These are phyloP conservation scores for Linanthus parryae DNA, from an alignment of 148 eudicot species.

Conservation along the genomic window DNA sequence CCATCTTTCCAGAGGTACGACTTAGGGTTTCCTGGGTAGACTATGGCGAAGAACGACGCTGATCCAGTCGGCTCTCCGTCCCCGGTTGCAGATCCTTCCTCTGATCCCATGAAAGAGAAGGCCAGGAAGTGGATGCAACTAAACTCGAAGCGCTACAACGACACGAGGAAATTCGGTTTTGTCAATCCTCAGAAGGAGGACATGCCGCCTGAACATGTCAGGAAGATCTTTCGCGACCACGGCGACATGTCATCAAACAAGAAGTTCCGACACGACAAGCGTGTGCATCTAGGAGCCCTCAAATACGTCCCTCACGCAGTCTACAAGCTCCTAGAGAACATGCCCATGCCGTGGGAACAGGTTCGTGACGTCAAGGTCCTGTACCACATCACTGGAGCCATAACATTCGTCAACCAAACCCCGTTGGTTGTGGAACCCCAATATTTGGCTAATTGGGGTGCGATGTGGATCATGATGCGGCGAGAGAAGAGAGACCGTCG, in stretches of 20 bases:
- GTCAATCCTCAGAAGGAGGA: conserved; percentile 93
- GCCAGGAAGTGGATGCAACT: conserved; percentile 97
- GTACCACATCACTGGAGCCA: conserved; percentile 92
- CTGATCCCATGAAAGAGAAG: conserved; percentile 78
- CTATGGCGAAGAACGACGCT: too few relatives aligned
- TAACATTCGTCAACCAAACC: conserved; percentile 89
- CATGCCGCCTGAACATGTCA: conserved; percentile 87
- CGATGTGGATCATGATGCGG: conserved; percentile 99
- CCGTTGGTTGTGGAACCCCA: conserved; percentile 98
- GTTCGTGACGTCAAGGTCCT: conserved; percentile 91
- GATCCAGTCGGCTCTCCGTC: too few relatives aligned
- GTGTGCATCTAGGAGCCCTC: conserved; percentile 90
- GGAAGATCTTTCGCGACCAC: conserved; percentile 87
- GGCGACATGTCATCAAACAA: conserved; percentile 96
- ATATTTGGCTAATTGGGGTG: conserved; percentile 96
- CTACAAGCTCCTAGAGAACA: conserved; percentile 90
- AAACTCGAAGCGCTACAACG: conserved; percentile 75
- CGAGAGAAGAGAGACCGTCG: conserved; percentile 91
- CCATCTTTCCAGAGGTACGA: too few relatives aligned
- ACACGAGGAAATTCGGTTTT: conserved; percentile 86
- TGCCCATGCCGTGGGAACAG: conserved; percentile 99
- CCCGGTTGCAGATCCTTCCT: conserved; percentile 69
- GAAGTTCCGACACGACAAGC: conserved; percentile 87
- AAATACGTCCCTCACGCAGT: conserved; percentile 96
- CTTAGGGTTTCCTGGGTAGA: too few relatives aligned